Evolutionary conservation across 768 basidiomycete species (phyloP).

Genomic region (Psilocybe subaeruginosa): DNA sequence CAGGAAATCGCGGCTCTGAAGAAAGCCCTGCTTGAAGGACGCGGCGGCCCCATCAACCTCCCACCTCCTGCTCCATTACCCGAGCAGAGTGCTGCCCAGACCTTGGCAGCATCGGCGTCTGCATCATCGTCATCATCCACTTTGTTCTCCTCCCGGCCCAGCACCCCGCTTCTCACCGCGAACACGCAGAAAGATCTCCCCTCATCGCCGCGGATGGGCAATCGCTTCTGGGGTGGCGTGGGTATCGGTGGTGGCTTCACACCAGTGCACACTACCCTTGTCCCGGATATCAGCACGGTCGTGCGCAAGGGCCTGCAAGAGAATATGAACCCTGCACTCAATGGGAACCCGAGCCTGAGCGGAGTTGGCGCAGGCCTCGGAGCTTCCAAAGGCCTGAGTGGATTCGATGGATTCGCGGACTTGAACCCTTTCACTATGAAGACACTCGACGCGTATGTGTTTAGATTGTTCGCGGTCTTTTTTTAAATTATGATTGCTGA

Average conservation of each 20-base stretch:
- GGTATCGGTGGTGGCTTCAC: slow-evolving; percentile 62
- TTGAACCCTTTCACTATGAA: slow-evolving; percentile 87
- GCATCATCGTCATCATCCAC: slow-evolving; percentile 17
- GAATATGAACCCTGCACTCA: slow-evolving; percentile 81
- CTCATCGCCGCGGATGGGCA: slow-evolving; percentile 57
- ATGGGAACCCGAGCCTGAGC: slow-evolving; percentile 30
- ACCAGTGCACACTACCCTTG: slow-evolving; percentile 81
- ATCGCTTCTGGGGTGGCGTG: slow-evolving; percentile 82
- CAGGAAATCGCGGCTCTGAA: slow-evolving; percentile 79
- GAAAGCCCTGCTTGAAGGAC: slow-evolving; percentile 71
- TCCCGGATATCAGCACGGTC: slow-evolving; percentile 60
- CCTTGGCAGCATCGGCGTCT: slow-evolving; percentile 25
- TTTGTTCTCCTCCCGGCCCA: slow-evolving; percentile 5
- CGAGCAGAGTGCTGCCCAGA: slow-evolving; percentile 40
- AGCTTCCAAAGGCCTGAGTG: slow-evolving; percentile 30
- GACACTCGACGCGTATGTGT: slow-evolving; percentile 74
- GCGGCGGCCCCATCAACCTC: slow-evolving; percentile 50
- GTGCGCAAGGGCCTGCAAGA: slow-evolving; percentile 52
- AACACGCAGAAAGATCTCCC: slow-evolving; percentile 83
- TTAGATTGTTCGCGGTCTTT: slow-evolving; percentile 9
- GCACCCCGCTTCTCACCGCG: slow-evolving; percentile 48
- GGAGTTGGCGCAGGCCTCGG: slow-evolving; percentile 15
- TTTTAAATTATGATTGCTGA: slow-evolving; percentile 7
- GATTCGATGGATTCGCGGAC: slow-evolving; percentile 82
- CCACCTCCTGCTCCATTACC: slow-evolving; percentile 56